Base-by-base conservation (phyloP, 257 asterid species). In the Vinca minor region DNA sequence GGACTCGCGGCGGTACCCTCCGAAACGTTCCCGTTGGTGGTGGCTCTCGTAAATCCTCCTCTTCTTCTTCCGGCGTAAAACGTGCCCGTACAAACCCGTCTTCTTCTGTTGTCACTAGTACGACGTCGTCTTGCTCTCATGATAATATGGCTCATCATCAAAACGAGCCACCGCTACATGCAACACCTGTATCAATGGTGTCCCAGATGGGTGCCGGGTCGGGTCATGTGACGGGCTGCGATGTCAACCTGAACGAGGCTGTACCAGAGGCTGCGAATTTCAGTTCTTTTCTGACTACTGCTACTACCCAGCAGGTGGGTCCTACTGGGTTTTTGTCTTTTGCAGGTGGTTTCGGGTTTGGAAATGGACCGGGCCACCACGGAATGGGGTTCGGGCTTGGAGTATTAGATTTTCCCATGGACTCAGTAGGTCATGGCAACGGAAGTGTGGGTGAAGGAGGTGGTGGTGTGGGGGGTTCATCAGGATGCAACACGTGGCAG, bases 11-110 rank as follows among this genome's bases (percentile, higher is more conserved):
- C 3, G 88, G 88, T 14, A 52, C 88, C 18, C 64, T 83, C 59
- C 75, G 88, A 5, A 78, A 80, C 74, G 70, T 83, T 36, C 88
- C 88, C n/a, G 78, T 80, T 10, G 88, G 88, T 38, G 88, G 88
- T 2, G 88, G 85, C 17, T 70, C 85, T 46, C 82, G 88, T 34
- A 75, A 73, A 50, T 14, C 76, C 7, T 39, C 79, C 3, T 45
- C 80, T 4, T 45, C 79, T 20, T 71, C 76, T 9, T 49, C 77
- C 65, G 58, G 63, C 69, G n/a, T n/a, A n/a, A 83, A 80, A 62
- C 88, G 88, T 41, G 73, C 74, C 28, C 83, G 87, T 6, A 28
- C 50, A 35, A 42, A 35, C 64, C 6, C 65, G 4, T 29, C 56
- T 17, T 34, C 38, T 34, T 34, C 38, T 34, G 7, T 7, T 7